Evolutionary conservation across 148 eudicot species (phyloP).

Genomic region (Vaccinium darrowii): DNA sequence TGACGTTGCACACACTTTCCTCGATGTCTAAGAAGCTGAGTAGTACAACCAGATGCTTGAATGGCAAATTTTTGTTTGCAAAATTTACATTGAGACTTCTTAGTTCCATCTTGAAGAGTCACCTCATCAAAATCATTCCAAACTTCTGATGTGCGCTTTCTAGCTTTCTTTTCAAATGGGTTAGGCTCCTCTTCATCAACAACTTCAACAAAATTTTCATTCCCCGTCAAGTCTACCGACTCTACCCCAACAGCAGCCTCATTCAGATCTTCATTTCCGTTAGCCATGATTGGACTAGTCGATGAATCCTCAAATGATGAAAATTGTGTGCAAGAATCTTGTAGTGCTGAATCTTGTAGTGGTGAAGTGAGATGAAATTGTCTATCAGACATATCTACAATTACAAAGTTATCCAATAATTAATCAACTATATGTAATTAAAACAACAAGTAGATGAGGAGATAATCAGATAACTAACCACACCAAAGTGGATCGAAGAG

Average conservation of each 20-base stretch:
- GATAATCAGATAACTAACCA: too few species aligned
- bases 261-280: background rate
- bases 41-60: background rate
- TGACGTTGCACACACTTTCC: background rate
- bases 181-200: background rate
- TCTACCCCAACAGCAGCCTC: background rate
- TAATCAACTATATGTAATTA: too few species aligned
- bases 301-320: background rate
- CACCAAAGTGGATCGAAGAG: too few species aligned
- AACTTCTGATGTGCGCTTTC: background rate
- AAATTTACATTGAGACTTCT: background rate
- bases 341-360: background rate
- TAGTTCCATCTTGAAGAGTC: background rate
- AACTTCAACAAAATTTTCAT: background rate
- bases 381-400: too few species aligned
- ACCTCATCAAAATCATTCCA: background rate
- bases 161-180: background rate
- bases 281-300: background rate
- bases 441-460: too few species aligned
- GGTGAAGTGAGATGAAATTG: too few species aligned
- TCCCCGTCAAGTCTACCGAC: too few species aligned
- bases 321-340: background rate
- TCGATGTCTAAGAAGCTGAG: background rate
- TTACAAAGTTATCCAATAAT: too few species aligned
- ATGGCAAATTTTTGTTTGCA: background rate